phyloP scores from a whole-genome alignment of 148 eudicot genomes.

The Dianthus caryophyllus region DNA sequence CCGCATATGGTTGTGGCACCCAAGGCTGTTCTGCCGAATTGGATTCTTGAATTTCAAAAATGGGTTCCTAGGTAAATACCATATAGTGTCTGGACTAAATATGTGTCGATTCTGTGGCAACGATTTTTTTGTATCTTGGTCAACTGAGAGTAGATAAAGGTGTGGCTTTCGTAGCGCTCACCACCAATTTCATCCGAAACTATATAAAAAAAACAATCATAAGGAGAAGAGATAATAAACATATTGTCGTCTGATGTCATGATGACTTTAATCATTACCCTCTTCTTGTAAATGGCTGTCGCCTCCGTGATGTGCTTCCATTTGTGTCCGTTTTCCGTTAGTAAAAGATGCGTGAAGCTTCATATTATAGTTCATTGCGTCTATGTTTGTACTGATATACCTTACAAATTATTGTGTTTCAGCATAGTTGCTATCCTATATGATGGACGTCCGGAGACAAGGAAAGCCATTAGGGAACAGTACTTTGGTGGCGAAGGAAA shows the following conservation, averaged over 20 bases:
- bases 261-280: neutral
- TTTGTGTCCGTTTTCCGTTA: neutral
- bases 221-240: neutral
- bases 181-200: neutral
- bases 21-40: slow-evolving; percentile 93
- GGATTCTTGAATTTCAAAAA: slow-evolving; percentile 76
- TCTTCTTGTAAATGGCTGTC: neutral
- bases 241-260: neutral
- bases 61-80: slow-evolving; percentile 83
- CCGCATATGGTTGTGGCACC: slow-evolving; percentile 98
- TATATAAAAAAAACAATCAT: neutral
- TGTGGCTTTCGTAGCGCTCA: neutral
- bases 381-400: slow-evolving; percentile 2
- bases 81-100: neutral
- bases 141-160: neutral
- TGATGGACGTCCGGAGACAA: slow-evolving; percentile 77
- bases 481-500: slow-evolving; percentile 80
- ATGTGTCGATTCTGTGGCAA: neutral
- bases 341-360: neutral
- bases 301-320: neutral
- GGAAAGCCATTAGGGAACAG: slow-evolving; percentile 87
- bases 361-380: neutral
- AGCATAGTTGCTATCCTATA: slow-evolving; percentile 83
- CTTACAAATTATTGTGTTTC: slow-evolving; percentile 25
- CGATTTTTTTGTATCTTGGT: neutral